Evolutionary conservation across 2,329 filamentous ascomycete genomes (phyloP), one percentile per base, ranked within the genome.

Genomic region (Ophiocordyceps australis): DNA sequence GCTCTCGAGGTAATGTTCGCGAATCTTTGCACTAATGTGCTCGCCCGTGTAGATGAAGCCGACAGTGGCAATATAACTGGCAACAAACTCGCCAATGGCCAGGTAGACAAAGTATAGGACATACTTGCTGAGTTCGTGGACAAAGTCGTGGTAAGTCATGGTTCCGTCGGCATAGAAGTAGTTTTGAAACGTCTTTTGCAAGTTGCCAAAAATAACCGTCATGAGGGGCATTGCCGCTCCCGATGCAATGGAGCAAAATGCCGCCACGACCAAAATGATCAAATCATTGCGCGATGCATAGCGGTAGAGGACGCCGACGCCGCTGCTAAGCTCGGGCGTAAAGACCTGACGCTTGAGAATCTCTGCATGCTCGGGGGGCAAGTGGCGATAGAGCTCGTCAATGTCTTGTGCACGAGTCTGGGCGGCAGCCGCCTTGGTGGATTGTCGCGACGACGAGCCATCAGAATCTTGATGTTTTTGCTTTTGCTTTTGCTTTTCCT

Each of bases 21-120:
- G 71, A 38, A 85, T 79, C 54, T 82, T 80, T 33, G 69, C 67
- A 30, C 73, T 73, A 42, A 85, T 71, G 41, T 82, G 74, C 47
- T 86, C 79, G 29, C 79, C 80, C 1, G 72, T 74, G 41, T 82
- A 93, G 38, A 94, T 92, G 54, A 91, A 94, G 13, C 81, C 80
- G 12, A 91, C 72, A 0, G 85, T 94, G 14, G 71, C 65, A 31
- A 91, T 57, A 46, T 91, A 92, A 23, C 74, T 65, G 4, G 74
- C 72, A 23, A 79, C 50, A 36, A 91, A 92, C 42, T 85, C 76
- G 34, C 62, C 82, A 30, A 92, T 71, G 22, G 68, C 82, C 24
- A 93, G 64, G 46, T 92, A 92, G 18, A 93, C 55, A 36, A 91
- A 89, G 50, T 91, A 91, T 19, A 91, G 52, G 9, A 83, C 76